phyloP scores from a whole-genome alignment of 768 basidiomycete species.

The Vishniacozyma victoriae region DNA sequence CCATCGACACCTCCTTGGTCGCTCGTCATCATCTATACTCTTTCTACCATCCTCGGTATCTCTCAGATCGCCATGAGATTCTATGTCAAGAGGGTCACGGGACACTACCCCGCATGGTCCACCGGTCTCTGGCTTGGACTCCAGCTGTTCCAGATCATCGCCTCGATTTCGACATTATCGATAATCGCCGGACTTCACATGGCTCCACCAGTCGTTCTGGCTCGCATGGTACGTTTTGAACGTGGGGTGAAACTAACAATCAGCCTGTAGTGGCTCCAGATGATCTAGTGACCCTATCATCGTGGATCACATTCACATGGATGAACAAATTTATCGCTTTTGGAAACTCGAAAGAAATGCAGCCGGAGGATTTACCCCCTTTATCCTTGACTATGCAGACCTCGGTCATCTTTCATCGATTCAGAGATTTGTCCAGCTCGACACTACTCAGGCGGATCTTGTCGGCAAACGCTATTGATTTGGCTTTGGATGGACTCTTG shows the following conservation, averaged over 20 bases:
- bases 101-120: constrained; percentile 23
- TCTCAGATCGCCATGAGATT: constrained; percentile 20
- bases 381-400: constrained; percentile 36
- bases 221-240: constrained; percentile 21
- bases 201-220: constrained; percentile 22
- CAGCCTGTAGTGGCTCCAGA: constrained; percentile 26
- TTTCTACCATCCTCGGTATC: constrained; percentile 17
- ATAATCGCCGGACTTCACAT: constrained; percentile 24
- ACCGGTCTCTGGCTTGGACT: constrained; percentile 9
- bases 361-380: constrained; percentile 35
- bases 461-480: constrained; percentile 30
- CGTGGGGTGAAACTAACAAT: background rate
- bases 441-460: constrained; percentile 29
- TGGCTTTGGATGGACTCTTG: constrained; percentile 60
- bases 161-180: constrained; percentile 13
- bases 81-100: constrained; percentile 15
- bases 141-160: constrained; percentile 21
- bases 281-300: constrained; percentile 33
- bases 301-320: constrained; percentile 44
- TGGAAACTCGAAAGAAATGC: constrained; percentile 35
- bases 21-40: constrained; percentile 13
- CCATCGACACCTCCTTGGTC: constrained; percentile 35
- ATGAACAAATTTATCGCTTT: constrained; percentile 33
- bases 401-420: constrained; percentile 26
- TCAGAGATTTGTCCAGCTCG: constrained; percentile 18